Percentiles rank a stretch among this genome's conserved stretches.
Conservation (phyloP, 768 basidiomycete species). For the Tylopilus cervinicoccineus region DNA sequence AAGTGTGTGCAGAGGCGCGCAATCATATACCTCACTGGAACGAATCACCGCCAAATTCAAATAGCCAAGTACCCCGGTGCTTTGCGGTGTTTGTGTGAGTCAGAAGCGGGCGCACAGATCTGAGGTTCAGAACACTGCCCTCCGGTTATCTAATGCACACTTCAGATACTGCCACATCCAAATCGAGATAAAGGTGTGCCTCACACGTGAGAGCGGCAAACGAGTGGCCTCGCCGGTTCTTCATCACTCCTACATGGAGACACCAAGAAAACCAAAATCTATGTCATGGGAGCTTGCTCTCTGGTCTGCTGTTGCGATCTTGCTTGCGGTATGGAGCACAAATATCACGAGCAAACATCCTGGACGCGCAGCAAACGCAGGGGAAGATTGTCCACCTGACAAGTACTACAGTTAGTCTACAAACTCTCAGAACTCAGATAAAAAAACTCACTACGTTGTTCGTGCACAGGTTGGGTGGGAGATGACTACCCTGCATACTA, state of each 20-base stretch:
- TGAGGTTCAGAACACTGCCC: slow-evolving; percentile 1
- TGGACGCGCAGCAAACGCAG: too few species aligned
- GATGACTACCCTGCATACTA: slow-evolving; percentile 28
- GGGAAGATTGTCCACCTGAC: background rate
- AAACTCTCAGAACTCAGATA: background rate
- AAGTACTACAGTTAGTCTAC: slow-evolving; percentile 17
- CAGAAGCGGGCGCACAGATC: background rate
- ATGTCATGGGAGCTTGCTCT: slow-evolving; percentile 18
- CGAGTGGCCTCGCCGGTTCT: background rate
- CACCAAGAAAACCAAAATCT: slow-evolving; percentile 2
- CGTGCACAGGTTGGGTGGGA: slow-evolving; percentile 19
- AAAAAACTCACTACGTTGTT: background rate
- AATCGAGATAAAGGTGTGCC: slow-evolving; percentile 3
- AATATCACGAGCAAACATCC: slow-evolving; percentile 1
- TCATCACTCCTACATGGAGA: slow-evolving; percentile 10
- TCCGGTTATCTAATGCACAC: background rate
- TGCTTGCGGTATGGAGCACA: slow-evolving; percentile 22
- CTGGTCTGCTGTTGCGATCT: slow-evolving; percentile 17
- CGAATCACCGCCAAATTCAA: background rate
- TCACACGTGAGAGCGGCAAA: background rate
- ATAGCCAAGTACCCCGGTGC: background rate
- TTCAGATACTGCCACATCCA: background rate
- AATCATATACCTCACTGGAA: slow-evolving; percentile 6
- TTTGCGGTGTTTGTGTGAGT: slow-evolving; percentile 6
- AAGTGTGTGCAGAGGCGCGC: background rate